Conservation (phyloP, 2,329 filamentous ascomycete genomes). For the Phaeosphaeria sp. region DNA sequence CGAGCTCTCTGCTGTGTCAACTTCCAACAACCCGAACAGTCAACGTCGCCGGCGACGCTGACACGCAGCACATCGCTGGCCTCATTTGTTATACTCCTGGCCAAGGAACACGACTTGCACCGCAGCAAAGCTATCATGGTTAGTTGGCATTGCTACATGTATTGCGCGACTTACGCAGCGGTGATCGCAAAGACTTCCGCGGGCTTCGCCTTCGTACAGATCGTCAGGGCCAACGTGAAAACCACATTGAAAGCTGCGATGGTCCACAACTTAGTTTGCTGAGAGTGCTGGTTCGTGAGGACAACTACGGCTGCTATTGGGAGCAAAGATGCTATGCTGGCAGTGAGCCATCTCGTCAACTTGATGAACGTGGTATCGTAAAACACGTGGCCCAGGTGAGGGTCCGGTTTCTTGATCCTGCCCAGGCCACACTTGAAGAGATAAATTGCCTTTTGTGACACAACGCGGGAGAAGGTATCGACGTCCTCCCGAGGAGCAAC, state of each 20-base stretch:
- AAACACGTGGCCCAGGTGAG: background rate
- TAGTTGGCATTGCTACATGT: background rate
- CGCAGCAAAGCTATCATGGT: background rate
- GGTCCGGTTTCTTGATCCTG: background rate
- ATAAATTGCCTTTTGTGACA: background rate
- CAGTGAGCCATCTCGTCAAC: background rate
- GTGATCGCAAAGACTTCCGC: constrained; percentile 25
- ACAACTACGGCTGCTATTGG: constrained; percentile 21
- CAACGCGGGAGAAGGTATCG: background rate
- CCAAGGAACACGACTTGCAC: constrained; percentile 9
- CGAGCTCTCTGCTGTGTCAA: too few relatives aligned
- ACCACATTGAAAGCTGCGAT: constrained; percentile 25
- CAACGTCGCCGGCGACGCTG: too few relatives aligned
- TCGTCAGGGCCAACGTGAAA: constrained; percentile 14
- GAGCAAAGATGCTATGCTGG: constrained; percentile 1
- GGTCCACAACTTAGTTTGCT: constrained; percentile 3
- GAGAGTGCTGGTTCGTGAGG: constrained; percentile 1
- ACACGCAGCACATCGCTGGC: background rate
- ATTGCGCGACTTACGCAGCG: constrained; percentile 18
- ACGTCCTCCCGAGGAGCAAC: background rate
- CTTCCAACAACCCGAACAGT: too few relatives aligned
- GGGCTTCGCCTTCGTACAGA: constrained; percentile 22
- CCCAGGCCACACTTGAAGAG: background rate
- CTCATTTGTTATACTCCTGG: background rate
- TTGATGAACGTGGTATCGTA: background rate